Evolutionary conservation across 257 asterid species (phyloP).

Genomic region (Solanum clarkiae): DNA sequence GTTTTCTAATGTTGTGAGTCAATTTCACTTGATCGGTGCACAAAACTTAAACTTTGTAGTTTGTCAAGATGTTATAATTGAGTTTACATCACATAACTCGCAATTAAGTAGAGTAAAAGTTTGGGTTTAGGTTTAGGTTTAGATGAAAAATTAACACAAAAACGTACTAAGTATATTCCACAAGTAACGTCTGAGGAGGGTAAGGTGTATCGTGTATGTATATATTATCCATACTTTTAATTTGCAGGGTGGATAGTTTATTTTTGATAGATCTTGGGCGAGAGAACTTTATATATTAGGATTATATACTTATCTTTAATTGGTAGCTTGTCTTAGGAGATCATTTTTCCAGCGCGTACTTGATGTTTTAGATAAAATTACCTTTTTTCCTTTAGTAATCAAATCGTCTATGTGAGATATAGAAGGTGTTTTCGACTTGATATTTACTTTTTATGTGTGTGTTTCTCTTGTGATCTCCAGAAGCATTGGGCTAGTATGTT

Average conservation of each 20-base stretch:
- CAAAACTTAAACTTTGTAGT: not conserved
- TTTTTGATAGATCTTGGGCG: not conserved
- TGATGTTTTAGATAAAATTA: not conserved
- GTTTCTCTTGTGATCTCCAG: slow-evolving; percentile 6
- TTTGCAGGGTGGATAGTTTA: not conserved
- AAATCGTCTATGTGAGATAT: not conserved
- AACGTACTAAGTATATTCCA: too few relatives aligned
- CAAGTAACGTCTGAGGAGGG: too few relatives aligned
- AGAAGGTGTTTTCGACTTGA: not conserved
- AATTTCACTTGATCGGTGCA: not conserved
- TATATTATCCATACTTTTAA: too few relatives aligned
- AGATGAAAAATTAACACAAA: too few relatives aligned
- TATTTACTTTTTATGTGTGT: not conserved
- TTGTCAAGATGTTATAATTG: too few relatives aligned
- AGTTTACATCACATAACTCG: too few relatives aligned
- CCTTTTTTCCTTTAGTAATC: not conserved
- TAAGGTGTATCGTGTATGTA: too few relatives aligned
- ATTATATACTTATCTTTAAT: not conserved
- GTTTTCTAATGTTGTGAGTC: not conserved
- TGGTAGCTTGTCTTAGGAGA: too few relatives aligned
- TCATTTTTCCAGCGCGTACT: too few relatives aligned
- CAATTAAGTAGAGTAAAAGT: too few relatives aligned
- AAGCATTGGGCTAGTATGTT: slow-evolving; percentile 35
- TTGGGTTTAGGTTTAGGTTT: too few relatives aligned
- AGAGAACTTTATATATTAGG: not conserved